Evolutionary conservation across 202 grass and related monocot species (phyloP), one percentile per base, ranked within the genome.

Genomic region (Digitaria exilis): DNA sequence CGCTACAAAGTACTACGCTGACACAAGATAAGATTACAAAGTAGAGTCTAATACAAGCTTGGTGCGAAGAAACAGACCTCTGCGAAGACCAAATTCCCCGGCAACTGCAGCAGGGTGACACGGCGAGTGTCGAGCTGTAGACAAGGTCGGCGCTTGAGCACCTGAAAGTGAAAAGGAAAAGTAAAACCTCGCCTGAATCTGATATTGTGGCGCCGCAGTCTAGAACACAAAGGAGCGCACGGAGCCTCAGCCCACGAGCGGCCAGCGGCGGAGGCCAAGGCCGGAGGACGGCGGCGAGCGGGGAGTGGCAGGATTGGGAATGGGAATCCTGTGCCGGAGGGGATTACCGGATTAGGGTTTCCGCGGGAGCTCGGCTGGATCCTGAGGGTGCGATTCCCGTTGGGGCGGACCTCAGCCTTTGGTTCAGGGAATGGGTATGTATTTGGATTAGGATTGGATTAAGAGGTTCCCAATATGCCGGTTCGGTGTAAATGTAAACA

Each of bases 261-360:
- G 19, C 60, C 48, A 71, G 57, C 43, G 51, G 19, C 72, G 52
- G 65, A 31, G 32, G 34, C 9, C 15, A 55, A 21, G 48, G 26
- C 10, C 28, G 51, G 66, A 12, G 42, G 65, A 60, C 86, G n/a
- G 71, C 30, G 76, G 59, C 26, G 46, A 24, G 74, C 4, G 22
- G 56, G 19, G 21, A 9, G 9, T 26, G 50, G 21, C 9, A 35
- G 76, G 81, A 84, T 75, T 80, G 76, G 87, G 87, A 88, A 75
- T 88, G 69, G 69, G 62, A 75, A 80, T 87, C 79, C 55, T 5
- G 83, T 67, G 8, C 13, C 29, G 12, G 25, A 44, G 26, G 30
- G 71, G 64, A 82, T 62, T 44, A 28, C 32, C 60, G 60, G 86
- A 25, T 65, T 74, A 79, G 74, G 57, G 62, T 77, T 77, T n/a